Evolutionary conservation across 2,329 filamentous ascomycete genomes (phyloP).

Genomic region (Colletotrichum somersetense): DNA sequence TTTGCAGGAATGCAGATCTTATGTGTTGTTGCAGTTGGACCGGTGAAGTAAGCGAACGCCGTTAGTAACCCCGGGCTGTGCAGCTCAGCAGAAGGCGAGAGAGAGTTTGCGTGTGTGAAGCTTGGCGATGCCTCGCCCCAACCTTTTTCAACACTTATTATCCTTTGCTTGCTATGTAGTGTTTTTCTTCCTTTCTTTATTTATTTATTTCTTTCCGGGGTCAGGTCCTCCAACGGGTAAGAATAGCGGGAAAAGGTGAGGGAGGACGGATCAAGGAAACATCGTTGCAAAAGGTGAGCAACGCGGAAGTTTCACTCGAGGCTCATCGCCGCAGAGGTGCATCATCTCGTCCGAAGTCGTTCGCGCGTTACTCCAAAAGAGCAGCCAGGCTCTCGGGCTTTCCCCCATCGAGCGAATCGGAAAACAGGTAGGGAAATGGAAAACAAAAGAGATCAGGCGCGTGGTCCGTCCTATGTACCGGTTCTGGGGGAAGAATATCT

Average conservation of each 20-base stretch:
- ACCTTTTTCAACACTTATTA: not conserved
- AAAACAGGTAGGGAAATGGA: not conserved
- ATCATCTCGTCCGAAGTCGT: slow-evolving; percentile 30
- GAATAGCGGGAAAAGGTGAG: not conserved
- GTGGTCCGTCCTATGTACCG: slow-evolving; percentile 11
- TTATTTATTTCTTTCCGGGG: too few relatives aligned
- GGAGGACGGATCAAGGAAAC: not conserved
- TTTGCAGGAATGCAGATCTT: slow-evolving; percentile 19
- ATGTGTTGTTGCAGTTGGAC: not conserved
- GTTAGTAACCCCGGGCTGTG: not conserved
- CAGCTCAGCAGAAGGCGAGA: not conserved
- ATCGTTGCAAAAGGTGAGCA: slow-evolving; percentile 4
- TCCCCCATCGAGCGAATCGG: not conserved
- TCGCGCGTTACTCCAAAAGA: not conserved
- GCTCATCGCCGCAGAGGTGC: slow-evolving; percentile 8
- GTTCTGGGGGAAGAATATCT: not conserved
- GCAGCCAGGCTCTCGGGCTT: not conserved
- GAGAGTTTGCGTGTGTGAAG: not conserved
- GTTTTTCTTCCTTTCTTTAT: too few relatives aligned
- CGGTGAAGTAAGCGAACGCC: not conserved
- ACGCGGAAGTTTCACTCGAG: slow-evolving; percentile 20
- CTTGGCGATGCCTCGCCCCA: not conserved
- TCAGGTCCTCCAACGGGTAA: not conserved
- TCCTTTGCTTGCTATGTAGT: not conserved
- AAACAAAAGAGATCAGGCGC: slow-evolving; percentile 6